phyloP scores from a whole-genome alignment of 257 asterid species.

The Solanum lignicaule region DNA sequence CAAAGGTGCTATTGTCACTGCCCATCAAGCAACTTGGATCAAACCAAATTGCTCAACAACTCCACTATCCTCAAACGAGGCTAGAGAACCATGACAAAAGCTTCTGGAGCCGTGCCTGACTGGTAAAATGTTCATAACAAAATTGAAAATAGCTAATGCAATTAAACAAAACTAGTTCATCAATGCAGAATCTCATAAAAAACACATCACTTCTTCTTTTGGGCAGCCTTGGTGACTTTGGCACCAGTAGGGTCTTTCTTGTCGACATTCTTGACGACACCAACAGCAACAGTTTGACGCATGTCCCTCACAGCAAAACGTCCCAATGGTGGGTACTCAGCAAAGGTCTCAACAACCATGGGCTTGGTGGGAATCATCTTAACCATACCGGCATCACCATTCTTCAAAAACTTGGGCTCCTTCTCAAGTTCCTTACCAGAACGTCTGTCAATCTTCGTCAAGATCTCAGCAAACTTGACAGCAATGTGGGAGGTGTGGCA shows the following conservation, averaged over 20 bases:
- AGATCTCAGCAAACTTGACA: slow-evolving; percentile 45
- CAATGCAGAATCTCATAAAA: neutral
- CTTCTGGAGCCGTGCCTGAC: neutral
- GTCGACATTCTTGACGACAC: slow-evolving; percentile 33
- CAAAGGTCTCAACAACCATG: slow-evolving; percentile 42
- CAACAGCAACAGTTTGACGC: slow-evolving; percentile 50
- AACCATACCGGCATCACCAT: slow-evolving; percentile 44
- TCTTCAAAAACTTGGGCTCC: slow-evolving; percentile 65
- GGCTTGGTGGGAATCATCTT: slow-evolving; percentile 52
- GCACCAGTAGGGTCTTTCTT: slow-evolving; percentile 52
- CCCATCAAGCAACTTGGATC: neutral
- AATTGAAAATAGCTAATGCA: neutral
- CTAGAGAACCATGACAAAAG: neutral
- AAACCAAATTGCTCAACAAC: neutral
- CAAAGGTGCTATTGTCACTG: neutral
- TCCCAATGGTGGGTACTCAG: slow-evolving; percentile 38
- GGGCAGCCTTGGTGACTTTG: slow-evolving; percentile 49
- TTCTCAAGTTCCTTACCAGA: slow-evolving; percentile 59
- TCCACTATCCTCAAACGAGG: neutral
- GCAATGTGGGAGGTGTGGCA: slow-evolving; percentile 66
- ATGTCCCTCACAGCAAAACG: slow-evolving; percentile 49
- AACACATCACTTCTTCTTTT: slow-evolving; percentile 25
- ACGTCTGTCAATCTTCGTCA: slow-evolving; percentile 47
- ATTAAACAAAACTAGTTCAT: neutral
- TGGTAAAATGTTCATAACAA: neutral